Base-by-base conservation (phyloP, 148 eudicot genomes). In the Cornus kousa region DNA sequence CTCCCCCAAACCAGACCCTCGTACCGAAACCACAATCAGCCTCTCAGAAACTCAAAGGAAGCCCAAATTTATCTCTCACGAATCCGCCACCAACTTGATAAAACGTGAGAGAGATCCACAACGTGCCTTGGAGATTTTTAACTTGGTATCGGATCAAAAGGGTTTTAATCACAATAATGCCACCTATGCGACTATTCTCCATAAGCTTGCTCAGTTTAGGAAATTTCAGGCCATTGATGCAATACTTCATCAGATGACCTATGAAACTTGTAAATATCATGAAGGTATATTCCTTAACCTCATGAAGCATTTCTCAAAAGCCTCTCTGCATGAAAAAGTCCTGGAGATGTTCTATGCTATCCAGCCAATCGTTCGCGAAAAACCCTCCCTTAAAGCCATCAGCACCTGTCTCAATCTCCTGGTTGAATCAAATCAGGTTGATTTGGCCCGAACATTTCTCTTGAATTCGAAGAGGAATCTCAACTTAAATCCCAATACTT, bases 391-490 rank as follows among this genome's bases (percentile, higher is more conserved):
- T 37, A 89, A 86, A 77, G 99, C 99, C 37, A 71, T 94, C 28
- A 94, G 95, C 87, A 92, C 98, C 23, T 96, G 99, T 84, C 93
- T 94, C 57, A 96, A 96, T 81, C 92, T 96, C 46, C 82, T 94
- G 59, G 90, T 96, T 74, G 99, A 96, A 20, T 83, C 95, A 5
- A 79, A 91, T 74, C 87, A 88, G 78, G 83, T 92, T 84, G 92
- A 87, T 78, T 82, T 94, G 82, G 98, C 93, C 9, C 80, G 86
- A 50, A 81, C 37, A 17, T 91, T 92, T 74, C 88, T 96, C 9
- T 71, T 92, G 75, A 81, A 83, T 74, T 79, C 86, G 7, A 89
- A 86, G 84, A 89, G 73, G 76, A 23, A 72, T 82, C 89, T 90
- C 39, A 83, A 84, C 33, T 79, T 94, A 87, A 79, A 81, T 82